Evolutionary conservation across 129 eudicot genomes (phyloP).

Genomic region (sunflower (Helianthus annuus)): DNA sequence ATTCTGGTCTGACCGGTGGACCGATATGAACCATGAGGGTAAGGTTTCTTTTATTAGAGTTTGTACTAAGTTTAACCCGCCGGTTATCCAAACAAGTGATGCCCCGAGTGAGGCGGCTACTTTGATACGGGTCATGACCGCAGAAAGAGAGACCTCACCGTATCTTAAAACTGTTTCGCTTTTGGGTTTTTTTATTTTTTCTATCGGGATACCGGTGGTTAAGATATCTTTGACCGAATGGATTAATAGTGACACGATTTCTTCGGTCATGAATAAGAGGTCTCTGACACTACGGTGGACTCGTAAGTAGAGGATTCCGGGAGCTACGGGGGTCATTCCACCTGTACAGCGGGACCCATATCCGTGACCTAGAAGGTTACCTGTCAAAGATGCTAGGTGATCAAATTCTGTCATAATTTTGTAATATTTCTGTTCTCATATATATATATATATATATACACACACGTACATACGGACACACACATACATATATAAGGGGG

Average conservation of each 20-base stretch:
- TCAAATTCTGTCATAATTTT: background rate
- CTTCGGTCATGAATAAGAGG: slow-evolving; percentile 68
- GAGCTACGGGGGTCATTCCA: slow-evolving; percentile 88
- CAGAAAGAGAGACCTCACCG: slow-evolving; percentile 83
- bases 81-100: slow-evolving; percentile 77
- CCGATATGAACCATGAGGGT: slow-evolving; percentile 90
- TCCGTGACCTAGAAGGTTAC: slow-evolving; percentile 91
- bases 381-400: slow-evolving; percentile 5
- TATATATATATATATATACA: too few relatives aligned
- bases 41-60: slow-evolving; percentile 68
- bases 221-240: slow-evolving; percentile 70
- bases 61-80: slow-evolving; percentile 65
- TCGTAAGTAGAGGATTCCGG: slow-evolving; percentile 86
- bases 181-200: slow-evolving; percentile 55
- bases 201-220: slow-evolving; percentile 45
- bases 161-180: slow-evolving; percentile 44
- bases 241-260: slow-evolving; percentile 66
- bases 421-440: background rate
- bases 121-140: slow-evolving; percentile 78
- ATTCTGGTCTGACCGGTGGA: slow-evolving; percentile 37
- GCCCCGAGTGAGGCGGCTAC: slow-evolving; percentile 86
- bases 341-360: slow-evolving; percentile 76
- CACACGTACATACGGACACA: background rate
- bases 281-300: slow-evolving; percentile 73
- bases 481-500: too few relatives aligned